A percentile compares a stretch with the other conserved stretches of the same genome.
These are phyloP conservation scores for Microdochium bolleyi DNA, from an alignment of 2,329 filamentous ascomycete species.

Conservation along the genomic window DNA sequence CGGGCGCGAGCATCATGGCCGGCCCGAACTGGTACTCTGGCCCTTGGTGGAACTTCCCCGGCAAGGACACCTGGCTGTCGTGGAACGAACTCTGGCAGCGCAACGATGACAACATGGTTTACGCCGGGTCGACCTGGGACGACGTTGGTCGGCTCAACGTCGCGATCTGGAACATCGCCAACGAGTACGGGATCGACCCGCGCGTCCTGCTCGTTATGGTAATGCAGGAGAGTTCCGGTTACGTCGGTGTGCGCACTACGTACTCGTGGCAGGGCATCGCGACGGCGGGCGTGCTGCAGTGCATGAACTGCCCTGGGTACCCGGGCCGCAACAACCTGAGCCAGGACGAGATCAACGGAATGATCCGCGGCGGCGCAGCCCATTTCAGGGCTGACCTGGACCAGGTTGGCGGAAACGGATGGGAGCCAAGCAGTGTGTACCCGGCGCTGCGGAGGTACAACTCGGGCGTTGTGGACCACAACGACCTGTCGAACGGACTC, in stretches of 20 bases:
- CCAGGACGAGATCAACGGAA: constrained; percentile 24
- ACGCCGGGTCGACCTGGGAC: neutral
- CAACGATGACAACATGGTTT: neutral
- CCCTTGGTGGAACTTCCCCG: constrained; percentile 1
- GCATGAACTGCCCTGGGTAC: constrained; percentile 23
- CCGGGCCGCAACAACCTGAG: constrained; percentile 19
- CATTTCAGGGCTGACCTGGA: constrained; percentile 19
- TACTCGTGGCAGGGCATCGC: constrained; percentile 20
- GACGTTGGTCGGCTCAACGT: neutral
- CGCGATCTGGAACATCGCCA: neutral
- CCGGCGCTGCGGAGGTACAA: constrained; percentile 30
- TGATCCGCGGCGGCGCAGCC: constrained; percentile 19
- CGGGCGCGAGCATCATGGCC: neutral
- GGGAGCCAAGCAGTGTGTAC: constrained; percentile 22
- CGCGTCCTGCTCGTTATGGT: constrained; percentile 30
- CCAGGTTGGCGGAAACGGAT: constrained; percentile 16
- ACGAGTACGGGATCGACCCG: constrained; percentile 6
- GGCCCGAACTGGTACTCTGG: neutral
- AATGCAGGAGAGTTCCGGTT: constrained; percentile 31
- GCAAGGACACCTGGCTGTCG: neutral
- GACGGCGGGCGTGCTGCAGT: constrained; percentile 32
- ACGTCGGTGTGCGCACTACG: constrained; percentile 27
- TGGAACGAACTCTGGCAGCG: neutral
- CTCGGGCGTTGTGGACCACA: constrained; percentile 25
- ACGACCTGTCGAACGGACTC: constrained; percentile 24